Percentiles rank a stretch among this genome's conserved stretches.
Conservation (phyloP, 768 basidiomycete genomes). For the Tremella fuciformis region DNA sequence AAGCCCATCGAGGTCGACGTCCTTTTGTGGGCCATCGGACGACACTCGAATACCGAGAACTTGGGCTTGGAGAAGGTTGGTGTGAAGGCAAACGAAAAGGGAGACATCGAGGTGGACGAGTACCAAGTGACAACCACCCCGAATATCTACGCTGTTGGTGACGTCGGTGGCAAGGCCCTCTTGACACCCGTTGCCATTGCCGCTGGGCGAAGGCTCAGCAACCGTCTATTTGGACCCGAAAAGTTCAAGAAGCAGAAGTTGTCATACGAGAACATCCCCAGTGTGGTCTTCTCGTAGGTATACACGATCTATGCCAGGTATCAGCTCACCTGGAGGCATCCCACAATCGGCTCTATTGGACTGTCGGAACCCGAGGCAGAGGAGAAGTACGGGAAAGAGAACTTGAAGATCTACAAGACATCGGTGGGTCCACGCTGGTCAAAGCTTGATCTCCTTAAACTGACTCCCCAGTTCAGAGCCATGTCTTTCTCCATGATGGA, state of each 20-base stretch:
- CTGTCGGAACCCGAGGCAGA: slow-evolving; percentile 88
- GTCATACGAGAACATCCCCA: slow-evolving; percentile 82
- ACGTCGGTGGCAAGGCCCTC: slow-evolving; percentile 86
- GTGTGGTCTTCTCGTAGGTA: slow-evolving; percentile 92
- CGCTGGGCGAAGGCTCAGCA: slow-evolving; percentile 81
- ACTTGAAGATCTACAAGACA: slow-evolving; percentile 82
- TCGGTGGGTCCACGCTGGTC: slow-evolving; percentile 37
- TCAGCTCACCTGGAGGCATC: slow-evolving; percentile 62
- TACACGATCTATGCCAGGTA: not conserved
- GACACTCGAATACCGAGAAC: slow-evolving; percentile 71
- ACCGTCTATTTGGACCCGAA: slow-evolving; percentile 82
- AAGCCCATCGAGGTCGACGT: slow-evolving; percentile 78
- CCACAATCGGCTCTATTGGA: slow-evolving; percentile 91
- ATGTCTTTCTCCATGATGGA: slow-evolving; percentile 89
- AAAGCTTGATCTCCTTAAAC: not conserved
- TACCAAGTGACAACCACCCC: slow-evolving; percentile 77
- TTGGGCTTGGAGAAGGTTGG: slow-evolving; percentile 75
- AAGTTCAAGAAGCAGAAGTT: slow-evolving; percentile 85
- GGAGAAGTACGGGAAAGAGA: slow-evolving; percentile 74
- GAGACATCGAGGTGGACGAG: slow-evolving; percentile 85
- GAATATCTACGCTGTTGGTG: slow-evolving; percentile 78
- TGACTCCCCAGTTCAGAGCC: slow-evolving; percentile 55
- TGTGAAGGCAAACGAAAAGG: slow-evolving; percentile 70
- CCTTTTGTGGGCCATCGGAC: slow-evolving; percentile 92
- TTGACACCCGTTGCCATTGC: slow-evolving; percentile 97